Evolutionary conservation across 192 early-diverging fungal species (phyloP).

Genomic region (Umbelopsis isabellina): DNA sequence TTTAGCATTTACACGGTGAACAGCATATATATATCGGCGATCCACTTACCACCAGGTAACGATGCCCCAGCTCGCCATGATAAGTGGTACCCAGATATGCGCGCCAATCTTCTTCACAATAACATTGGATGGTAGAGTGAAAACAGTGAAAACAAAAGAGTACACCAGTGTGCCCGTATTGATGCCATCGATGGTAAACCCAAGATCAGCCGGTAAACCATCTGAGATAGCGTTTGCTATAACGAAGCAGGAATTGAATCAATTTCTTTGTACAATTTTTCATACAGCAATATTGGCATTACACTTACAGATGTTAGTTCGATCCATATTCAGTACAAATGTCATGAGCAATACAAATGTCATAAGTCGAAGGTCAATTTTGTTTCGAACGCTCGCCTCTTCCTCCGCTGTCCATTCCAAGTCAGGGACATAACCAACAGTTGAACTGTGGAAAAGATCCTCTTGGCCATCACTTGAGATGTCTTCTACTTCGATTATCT

Average conservation of each 20-base stretch:
- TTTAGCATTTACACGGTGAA: slow-evolving; percentile 3
- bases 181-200: slow-evolving; percentile 44
- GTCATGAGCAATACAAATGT: slow-evolving; percentile 22
- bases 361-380: slow-evolving; percentile 15
- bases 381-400: background rate
- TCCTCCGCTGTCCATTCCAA: slow-evolving; percentile 25
- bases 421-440: slow-evolving; percentile 5
- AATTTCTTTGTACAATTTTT: too few species aligned
- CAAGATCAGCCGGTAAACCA: slow-evolving; percentile 45
- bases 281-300: background rate
- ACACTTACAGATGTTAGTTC: slow-evolving; percentile 23
- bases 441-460: background rate
- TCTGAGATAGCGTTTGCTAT: slow-evolving; percentile 50
- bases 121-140: slow-evolving; percentile 54
- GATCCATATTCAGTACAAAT: slow-evolving; percentile 28
- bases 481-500: background rate
- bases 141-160: slow-evolving; percentile 37
- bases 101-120: slow-evolving; percentile 52
- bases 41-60: slow-evolving; percentile 30
- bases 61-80: slow-evolving; percentile 34
- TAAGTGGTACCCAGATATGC: slow-evolving; percentile 54
- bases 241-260: background rate
- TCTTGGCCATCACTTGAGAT: background rate
- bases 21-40: background rate
- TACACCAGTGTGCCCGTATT: slow-evolving; percentile 49